phyloP scores from a whole-genome alignment of 1,284 basidiomycete species.

The Cryptococcus maquisensis region DNA sequence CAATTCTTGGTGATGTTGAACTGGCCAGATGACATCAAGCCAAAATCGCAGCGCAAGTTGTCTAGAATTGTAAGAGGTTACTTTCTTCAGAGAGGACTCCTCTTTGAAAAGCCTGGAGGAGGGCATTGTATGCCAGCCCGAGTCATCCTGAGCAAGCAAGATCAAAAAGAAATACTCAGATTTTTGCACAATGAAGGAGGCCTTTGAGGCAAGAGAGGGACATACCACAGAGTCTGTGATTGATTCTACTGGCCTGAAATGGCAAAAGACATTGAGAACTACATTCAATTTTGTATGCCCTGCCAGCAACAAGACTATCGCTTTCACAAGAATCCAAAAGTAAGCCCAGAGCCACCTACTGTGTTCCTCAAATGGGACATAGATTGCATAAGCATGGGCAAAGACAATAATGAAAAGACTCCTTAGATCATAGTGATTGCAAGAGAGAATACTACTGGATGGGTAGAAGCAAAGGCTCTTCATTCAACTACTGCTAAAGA shows the following conservation, averaged over 20 bases:
- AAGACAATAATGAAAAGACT: not conserved
- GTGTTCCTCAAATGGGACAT: slow-evolving; percentile 1
- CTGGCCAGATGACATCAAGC: not conserved
- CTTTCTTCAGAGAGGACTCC: not conserved
- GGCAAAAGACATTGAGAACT: not conserved
- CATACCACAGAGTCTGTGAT: not conserved
- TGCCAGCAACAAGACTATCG: not conserved
- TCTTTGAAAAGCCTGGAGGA: not conserved
- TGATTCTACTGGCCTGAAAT: not conserved
- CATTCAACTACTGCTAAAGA: not conserved
- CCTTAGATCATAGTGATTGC: not conserved
- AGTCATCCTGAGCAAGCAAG: too few relatives aligned
- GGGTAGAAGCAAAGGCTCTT: not conserved
- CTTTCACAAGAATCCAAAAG: not conserved
- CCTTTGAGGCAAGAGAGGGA: not conserved
- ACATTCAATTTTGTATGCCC: not conserved
- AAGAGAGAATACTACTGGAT: not conserved
- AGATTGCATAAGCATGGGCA: slow-evolving; percentile 7
- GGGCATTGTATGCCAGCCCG: not conserved
- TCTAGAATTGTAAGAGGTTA: not conserved
- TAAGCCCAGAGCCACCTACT: not conserved
- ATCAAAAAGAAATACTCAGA: not conserved
- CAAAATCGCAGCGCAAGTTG: not conserved
- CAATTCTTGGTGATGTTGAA: not conserved
- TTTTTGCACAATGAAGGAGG: not conserved